Evolutionary conservation across 2,329 filamentous ascomycete species (phyloP), one percentile per base, ranked within the genome.

Genomic region (Immersiporthe knoxdaviesiana): DNA sequence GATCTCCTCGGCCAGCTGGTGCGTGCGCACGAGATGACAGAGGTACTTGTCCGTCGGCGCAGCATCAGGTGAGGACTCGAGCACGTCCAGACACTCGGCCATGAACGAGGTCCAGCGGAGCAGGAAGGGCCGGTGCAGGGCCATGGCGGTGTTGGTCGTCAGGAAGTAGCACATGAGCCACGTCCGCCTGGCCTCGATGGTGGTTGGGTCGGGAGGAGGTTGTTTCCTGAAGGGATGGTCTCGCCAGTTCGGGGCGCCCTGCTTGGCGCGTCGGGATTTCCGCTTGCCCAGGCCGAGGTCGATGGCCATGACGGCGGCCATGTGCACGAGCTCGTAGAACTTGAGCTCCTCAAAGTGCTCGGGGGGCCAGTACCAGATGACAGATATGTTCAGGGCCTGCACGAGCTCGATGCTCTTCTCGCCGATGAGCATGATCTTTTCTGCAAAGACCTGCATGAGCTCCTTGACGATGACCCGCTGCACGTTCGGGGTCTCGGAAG

Each of bases 341-440:
- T 96, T 96, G 75, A 95, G 88, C 79, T 96, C 91, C 75, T 97
- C 92, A 70, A 92, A 92, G 74, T 92, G 87, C 73, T 95, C 90
- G 0, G 93, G 93, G 21, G 93, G 92, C 77, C 89, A 90, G 78
- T 97, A 97, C 92, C 93, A 97, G 27, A 94, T 86, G n/a, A 90
- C 88, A 8, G 88, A 84, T 3, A 97, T 82, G 69, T 92, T 86
- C 54, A 97, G 81, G 1, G 92, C 88, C 79, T 97, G 94, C 11
- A 97, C 88, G 8, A 97, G 83, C 78, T 97, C 94, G 24, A 97
- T 80, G 47, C 88, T 92, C 82, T 97, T 97, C 74, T 93, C 90
- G 16, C 92, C 93, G 8, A 87, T 86, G 39, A 93, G 82, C 73
- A 96, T 86, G 54, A 95, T 85, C 72, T 88, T 89, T 59, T 96